Evolutionary conservation across 306 rosid genomes (phyloP).

Genomic region (Vigna radiata): DNA sequence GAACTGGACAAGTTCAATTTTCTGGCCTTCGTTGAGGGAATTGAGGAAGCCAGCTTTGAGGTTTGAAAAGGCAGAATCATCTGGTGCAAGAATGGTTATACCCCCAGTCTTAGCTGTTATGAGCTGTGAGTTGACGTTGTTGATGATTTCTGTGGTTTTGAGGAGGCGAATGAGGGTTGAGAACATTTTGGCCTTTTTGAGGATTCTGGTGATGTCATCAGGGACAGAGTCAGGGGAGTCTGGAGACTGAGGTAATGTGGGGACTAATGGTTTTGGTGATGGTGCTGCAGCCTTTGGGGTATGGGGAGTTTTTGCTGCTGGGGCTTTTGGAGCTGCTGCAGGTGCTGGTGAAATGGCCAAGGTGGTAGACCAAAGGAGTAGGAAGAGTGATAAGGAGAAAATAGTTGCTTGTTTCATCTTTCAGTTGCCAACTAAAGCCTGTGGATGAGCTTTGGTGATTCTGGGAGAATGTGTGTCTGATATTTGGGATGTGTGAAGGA

Average conservation of each 20-base stretch:
- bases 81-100: conserved; percentile 48
- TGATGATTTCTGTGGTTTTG: conserved; percentile 52
- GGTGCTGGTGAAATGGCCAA: conserved; percentile 45
- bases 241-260: conserved; percentile 46
- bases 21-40: conserved; percentile 34
- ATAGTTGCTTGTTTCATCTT: conserved; percentile 43
- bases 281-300: conserved; percentile 35
- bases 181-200: conserved; percentile 50
- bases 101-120: conserved; percentile 49
- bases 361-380: conserved; percentile 26
- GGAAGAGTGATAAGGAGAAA: conserved; percentile 32
- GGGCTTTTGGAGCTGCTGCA: conserved; percentile 45
- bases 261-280: conserved; percentile 39
- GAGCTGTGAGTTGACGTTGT: conserved; percentile 54
- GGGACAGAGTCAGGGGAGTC: conserved; percentile 38
- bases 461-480: conserved; percentile 19
- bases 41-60: conserved; percentile 48
- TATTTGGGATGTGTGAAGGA: background rate
- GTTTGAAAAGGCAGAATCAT: conserved; percentile 36
- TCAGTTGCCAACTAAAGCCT: background rate
- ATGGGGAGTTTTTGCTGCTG: conserved; percentile 13
- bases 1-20: conserved; percentile 45
- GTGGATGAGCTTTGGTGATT: background rate
- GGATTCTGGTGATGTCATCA: conserved; percentile 47
- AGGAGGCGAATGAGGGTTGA: conserved; percentile 46